These are phyloP conservation scores for Aspergillus viridinutans DNA, from an alignment of 2,329 filamentous ascomycete species.

Conservation along the genomic window DNA sequence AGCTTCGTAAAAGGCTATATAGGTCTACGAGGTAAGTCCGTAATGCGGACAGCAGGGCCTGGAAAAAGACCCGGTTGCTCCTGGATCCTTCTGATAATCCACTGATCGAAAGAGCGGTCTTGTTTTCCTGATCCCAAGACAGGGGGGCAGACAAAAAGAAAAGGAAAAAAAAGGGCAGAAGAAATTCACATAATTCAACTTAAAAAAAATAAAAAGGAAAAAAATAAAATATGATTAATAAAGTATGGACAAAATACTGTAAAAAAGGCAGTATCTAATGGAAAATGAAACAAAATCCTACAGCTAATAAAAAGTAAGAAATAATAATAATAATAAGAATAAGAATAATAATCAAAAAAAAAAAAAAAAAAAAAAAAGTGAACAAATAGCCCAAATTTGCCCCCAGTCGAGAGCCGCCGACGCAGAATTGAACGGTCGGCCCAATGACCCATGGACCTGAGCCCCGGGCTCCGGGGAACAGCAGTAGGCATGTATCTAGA, in stretches of 20 bases:
- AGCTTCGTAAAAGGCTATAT: not conserved
- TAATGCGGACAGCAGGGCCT: not conserved
- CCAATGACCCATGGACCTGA: constrained; percentile 26
- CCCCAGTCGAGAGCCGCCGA: constrained; percentile 19
- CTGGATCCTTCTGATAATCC: not conserved
- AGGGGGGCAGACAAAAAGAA: not conserved
- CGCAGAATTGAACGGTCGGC: constrained; percentile 20
- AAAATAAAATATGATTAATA: constrained; percentile 8
- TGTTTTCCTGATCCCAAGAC: not conserved
- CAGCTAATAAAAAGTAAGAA: constrained; percentile 1
- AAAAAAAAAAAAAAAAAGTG: not conserved
- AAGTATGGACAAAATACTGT: constrained; percentile 15
- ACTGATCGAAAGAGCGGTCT: not conserved
- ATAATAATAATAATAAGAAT: not conserved
- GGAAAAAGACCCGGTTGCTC: not conserved
- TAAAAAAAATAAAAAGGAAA: constrained; percentile 2
- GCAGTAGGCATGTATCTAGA: constrained; percentile 23
- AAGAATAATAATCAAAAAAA: not conserved
- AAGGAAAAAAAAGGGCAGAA: constrained; percentile 4
- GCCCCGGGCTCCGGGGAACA: constrained; percentile 34
- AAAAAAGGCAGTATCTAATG: constrained; percentile 6
- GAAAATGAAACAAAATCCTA: constrained; percentile 5
- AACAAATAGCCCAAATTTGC: constrained; percentile 5
- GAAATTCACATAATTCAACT: not conserved
- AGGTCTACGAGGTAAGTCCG: not conserved